phyloP scores from a whole-genome alignment of 495 filamentous ascomycete species.

The Collariella sp. region DNA sequence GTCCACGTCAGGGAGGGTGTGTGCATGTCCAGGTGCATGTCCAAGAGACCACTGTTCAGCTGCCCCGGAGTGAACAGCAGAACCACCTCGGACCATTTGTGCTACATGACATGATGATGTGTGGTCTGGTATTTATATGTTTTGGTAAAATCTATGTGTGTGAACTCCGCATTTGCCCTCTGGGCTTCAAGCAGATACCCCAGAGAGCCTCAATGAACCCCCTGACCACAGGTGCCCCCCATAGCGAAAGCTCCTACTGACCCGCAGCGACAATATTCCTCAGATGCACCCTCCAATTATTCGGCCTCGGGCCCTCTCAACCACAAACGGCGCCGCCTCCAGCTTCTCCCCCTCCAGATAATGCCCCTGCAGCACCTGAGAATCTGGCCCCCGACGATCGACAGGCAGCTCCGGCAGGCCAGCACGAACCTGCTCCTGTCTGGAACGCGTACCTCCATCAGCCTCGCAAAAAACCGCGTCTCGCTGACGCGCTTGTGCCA shows the following conservation, averaged over 20 bases:
- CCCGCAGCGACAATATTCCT: neutral
- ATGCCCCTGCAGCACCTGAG: neutral
- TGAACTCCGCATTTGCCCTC: too few species aligned
- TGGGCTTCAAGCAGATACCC: too few species aligned
- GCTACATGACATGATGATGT: too few species aligned
- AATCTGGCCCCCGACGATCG: neutral
- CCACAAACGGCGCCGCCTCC: constrained; percentile 12
- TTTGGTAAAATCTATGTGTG: too few species aligned
- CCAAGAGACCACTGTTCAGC: too few species aligned
- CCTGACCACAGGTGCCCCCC: too few species aligned
- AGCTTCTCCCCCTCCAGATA: constrained; percentile 11
- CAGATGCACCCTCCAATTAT: constrained; percentile 21
- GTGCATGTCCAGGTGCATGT: too few species aligned
- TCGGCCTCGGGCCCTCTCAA: constrained; percentile 17
- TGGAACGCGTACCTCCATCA: constrained; percentile 12
- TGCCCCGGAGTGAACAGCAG: too few species aligned
- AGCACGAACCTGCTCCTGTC: constrained; percentile 13
- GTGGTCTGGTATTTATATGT: neutral
- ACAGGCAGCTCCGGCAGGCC: constrained; percentile 18
- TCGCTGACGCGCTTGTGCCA: constrained; percentile 24
- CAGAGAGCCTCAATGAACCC: too few species aligned
- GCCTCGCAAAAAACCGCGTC: constrained; percentile 14
- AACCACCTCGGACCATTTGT: too few species aligned
- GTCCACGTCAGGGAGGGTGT: too few species aligned
- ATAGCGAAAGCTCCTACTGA: too few species aligned